Base-by-base conservation (phyloP, 83 land plant genomes). In the Picea mariana region DNA sequence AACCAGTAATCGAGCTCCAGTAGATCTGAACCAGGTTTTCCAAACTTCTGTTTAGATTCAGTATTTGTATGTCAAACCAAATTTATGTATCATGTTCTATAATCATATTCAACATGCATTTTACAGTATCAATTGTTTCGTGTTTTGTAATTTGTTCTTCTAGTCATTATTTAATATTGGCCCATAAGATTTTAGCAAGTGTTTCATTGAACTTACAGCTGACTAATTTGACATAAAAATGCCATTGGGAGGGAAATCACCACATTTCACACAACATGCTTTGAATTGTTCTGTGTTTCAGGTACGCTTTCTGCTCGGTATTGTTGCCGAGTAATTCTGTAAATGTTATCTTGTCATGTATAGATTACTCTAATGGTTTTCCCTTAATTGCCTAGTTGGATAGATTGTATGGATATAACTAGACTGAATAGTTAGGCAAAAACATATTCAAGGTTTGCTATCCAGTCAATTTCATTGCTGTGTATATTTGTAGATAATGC, bases 1-100 rank as follows among this genome's bases (percentile, higher is more conserved):
- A 58, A 97, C 99, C 24, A 97, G 99, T 85, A 97, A 97, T 81
- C 88, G 98, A 81, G 93, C 97, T 59, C 98, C 98, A 27, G 77
- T 80, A 26, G 99, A 97, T 81, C 84, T 97, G 83, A 97, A 97
- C 83, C 96, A 97, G 97, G 99, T 97, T 62, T 76, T 61, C 63
- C n/a, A 27, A 21, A 47, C 15, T 44, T 44, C 24, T 44, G 20
- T 2, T 26, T 26, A 34, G 40, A 73, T 20, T 73, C 4, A 8
- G 42, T 73, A 42, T 73, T 42, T 13, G 12, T 18, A 69, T 73
- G 77, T 20, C 58, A 42, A 9, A 73, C 58, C 47, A 42, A 24
- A 40, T 6, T 73, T 13, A 44, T 16, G 40, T 73, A 34, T 1
- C 21, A 9, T 42, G 20, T 73, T 73, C 26, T 73, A 9, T 44